Percentiles rank a stretch among this genome's conserved stretches.
Conservation (phyloP, 2,329 filamentous ascomycete species). For the Teratosphaeria gauchensis region DNA sequence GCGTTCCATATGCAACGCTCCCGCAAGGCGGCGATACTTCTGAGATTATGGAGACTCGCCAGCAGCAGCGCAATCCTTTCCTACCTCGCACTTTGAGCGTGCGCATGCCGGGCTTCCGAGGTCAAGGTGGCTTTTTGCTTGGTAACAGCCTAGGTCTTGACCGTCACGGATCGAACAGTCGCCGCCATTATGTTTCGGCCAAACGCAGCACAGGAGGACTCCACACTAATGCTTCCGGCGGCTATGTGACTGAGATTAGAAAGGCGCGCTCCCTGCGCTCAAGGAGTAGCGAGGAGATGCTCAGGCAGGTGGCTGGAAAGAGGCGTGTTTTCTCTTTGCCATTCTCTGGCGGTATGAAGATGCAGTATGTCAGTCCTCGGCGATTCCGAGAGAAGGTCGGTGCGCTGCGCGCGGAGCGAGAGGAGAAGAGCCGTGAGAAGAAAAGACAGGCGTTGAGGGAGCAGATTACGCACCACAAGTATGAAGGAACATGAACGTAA, state of each 20-base stretch:
- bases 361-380: slow-evolving; percentile 43
- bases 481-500: background rate
- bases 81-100: slow-evolving; percentile 24
- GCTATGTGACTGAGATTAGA: slow-evolving; percentile 9
- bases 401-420: slow-evolving; percentile 32
- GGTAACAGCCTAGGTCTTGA: slow-evolving; percentile 50
- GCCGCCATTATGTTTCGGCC: slow-evolving; percentile 31
- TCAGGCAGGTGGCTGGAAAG: slow-evolving; percentile 6
- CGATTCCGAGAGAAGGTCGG: slow-evolving; percentile 40
- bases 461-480: slow-evolving; percentile 35
- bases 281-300: slow-evolving; percentile 14
- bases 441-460: slow-evolving; percentile 44
- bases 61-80: slow-evolving; percentile 3
- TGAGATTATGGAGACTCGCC: slow-evolving; percentile 21
- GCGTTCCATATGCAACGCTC: slow-evolving; percentile 14
- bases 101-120: slow-evolving; percentile 30
- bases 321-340: slow-evolving; percentile 13
- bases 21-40: slow-evolving; percentile 39
- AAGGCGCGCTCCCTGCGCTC: slow-evolving; percentile 4
- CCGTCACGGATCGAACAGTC: slow-evolving; percentile 34
- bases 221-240: background rate
- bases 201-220: slow-evolving; percentile 6
- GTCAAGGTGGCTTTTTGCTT: slow-evolving; percentile 38
- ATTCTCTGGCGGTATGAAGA: slow-evolving; percentile 29
- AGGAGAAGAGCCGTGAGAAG: slow-evolving; percentile 41